Evolutionary conservation across 192 early-diverging fungal species (phyloP), one percentile per base, ranked within the genome.

Genomic region (Podila verticillata): DNA sequence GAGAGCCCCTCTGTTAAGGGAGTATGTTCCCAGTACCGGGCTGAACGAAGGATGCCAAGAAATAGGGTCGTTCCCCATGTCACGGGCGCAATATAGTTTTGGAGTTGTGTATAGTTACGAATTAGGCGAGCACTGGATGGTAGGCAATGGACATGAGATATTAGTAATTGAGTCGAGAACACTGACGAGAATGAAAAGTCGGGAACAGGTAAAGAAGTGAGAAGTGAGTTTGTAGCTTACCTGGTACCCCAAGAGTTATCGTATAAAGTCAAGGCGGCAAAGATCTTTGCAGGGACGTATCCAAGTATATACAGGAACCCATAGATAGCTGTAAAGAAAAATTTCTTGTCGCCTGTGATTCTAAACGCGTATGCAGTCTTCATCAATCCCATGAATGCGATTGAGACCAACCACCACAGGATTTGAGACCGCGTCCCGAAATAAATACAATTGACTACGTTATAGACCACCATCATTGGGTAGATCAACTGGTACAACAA

Each of bases 161-260:
- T n/a, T n/a, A n/a, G n/a, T n/a, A n/a, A n/a, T n/a, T n/a, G n/a
- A n/a, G n/a, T n/a, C n/a, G n/a, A n/a, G n/a, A n/a, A n/a, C n/a
- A n/a, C n/a, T n/a, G n/a, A n/a, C n/a, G n/a, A n/a, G n/a, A n/a
- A n/a, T n/a, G n/a, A n/a, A n/a, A n/a, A n/a, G 44, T 47, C 15
- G 44, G 44, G 10, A 4, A 65, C 31, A 19, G 48, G 35, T 44
- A 63, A 7, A 26, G 20, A 4, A 28, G 22, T 5, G 5, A 10
- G 29, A 22, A 28, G 20, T 49, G 19, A 28, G 49, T 15, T 7
- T 7, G 31, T 30, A n/a, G n/a, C n/a, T 49, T 72, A 51, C 67
- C 84, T 86, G 2, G 89, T 90, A 5, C 89, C 89, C 89, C 89
- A 90, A 31, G 85, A 80, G 20, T 85, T 86, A 57, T 90, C 89